These are phyloP conservation scores for Bryoglossum gracile DNA, from an alignment of 495 filamentous ascomycete species.

Conservation along the genomic window DNA sequence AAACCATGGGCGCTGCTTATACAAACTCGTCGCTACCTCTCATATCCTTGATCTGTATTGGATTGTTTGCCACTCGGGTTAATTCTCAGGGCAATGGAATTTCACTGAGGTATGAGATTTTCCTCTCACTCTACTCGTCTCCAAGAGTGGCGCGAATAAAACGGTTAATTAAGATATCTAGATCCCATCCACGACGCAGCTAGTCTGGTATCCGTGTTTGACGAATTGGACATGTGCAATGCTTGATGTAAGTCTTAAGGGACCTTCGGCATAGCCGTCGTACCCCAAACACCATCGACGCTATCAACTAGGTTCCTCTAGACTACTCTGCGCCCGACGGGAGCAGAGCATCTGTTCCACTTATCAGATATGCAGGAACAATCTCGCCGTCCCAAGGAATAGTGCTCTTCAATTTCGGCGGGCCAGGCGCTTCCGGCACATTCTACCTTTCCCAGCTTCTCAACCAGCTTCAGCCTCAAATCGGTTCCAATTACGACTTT, in stretches of 20 bases:
- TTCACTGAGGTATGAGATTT: conserved; percentile 1
- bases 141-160: background rate
- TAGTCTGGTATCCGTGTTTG: conserved; percentile 7
- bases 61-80: too few species aligned
- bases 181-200: background rate
- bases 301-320: conserved; percentile 12
- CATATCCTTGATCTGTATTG: too few species aligned
- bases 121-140: background rate
- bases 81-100: conserved; percentile 2
- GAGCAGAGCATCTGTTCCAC: conserved; percentile 6
- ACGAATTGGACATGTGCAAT: conserved; percentile 2
- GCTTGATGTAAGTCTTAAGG: conserved; percentile 1
- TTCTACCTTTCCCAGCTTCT: too few species aligned
- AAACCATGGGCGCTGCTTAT: too few species aligned
- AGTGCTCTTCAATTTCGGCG: conserved; percentile 15
- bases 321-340: conserved; percentile 12
- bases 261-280: too few species aligned
- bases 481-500: conserved; percentile 36
- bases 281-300: background rate
- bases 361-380: background rate
- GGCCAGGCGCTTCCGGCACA: conserved; percentile 12
- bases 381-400: conserved; percentile 9
- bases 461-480: background rate
- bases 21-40: too few species aligned
- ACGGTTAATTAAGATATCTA: background rate